These are phyloP conservation scores for Hamamelis virginiana DNA, from an alignment of 164 flowering plant species.

Conservation along the genomic window DNA sequence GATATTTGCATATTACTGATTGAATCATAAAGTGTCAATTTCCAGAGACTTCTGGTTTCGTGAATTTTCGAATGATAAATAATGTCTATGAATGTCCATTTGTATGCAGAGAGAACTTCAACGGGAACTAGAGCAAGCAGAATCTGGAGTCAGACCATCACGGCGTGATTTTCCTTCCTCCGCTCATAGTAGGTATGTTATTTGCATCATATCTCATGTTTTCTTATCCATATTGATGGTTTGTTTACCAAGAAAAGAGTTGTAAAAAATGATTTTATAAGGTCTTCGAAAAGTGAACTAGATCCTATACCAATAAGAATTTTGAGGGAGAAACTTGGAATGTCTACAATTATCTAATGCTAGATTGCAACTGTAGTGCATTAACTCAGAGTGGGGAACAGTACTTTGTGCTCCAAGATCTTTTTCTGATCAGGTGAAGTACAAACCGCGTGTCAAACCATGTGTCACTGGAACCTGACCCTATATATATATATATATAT, in stretches of 20 bases:
- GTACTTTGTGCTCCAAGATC: no score
- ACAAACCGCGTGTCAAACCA: no score
- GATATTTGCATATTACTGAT: background rate
- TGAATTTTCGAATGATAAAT: background rate
- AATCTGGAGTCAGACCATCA: slow-evolving; percentile 73
- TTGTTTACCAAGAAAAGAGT: background rate
- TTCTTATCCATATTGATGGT: background rate
- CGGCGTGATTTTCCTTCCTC: slow-evolving; percentile 75
- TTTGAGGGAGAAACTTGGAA: no score
- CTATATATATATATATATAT: no score
- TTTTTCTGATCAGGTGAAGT: no score
- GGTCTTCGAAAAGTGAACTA: no score
- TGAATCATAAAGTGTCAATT: background rate
- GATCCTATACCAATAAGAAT: no score
- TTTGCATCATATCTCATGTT: background rate
- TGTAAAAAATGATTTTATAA: no score
- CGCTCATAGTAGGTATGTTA: slow-evolving; percentile 57
- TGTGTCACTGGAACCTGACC: no score
- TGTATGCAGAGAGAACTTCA: slow-evolving; percentile 83
- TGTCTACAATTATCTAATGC: no score
- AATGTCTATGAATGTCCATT: background rate
- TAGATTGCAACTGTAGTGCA: no score
- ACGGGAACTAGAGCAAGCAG: slow-evolving; percentile 81
- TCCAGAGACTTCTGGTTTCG: background rate
- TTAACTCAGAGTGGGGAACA: no score